Conservation (phyloP, 1,284 basidiomycete genomes). For the Coriolopsis trogii region DNA sequence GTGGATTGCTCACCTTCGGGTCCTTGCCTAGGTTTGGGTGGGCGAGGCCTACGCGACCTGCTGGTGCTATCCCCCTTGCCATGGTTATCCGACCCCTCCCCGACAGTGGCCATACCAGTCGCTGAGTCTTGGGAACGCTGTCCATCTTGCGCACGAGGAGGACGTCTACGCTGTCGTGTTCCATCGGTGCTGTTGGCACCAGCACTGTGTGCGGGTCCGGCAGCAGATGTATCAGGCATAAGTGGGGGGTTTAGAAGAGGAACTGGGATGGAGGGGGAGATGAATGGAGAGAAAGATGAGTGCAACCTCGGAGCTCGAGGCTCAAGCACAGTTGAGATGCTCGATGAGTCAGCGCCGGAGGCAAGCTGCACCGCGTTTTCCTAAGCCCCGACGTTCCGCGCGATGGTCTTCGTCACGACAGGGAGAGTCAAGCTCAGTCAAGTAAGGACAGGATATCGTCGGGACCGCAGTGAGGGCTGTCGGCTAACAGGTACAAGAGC, state of each 20-base stretch:
- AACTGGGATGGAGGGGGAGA: background rate
- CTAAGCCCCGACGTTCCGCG: no score
- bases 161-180: background rate
- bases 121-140: constrained; percentile 6
- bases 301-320: no score
- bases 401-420: no score
- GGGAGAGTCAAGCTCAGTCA: no score
- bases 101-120: background rate
- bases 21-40: constrained; percentile 1
- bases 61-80: constrained; percentile 15
- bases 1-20: constrained; percentile 18
- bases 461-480: no score
- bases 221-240: constrained; percentile 15
- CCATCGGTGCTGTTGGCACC: constrained; percentile 1
- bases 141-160: constrained; percentile 7
- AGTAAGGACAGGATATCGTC: no score
- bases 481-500: no score
- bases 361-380: background rate
- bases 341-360: background rate
- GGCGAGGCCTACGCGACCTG: constrained; percentile 23
- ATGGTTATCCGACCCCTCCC: background rate
- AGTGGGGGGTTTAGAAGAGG: background rate
- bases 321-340: background rate
- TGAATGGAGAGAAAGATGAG: background rate
- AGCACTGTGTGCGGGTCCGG: background rate